Percentiles rank a stretch among this genome's conserved stretches.
Evolutionary conservation across 768 basidiomycete species (phyloP).

Genomic region (Lanmaoa rubissima): DNA sequence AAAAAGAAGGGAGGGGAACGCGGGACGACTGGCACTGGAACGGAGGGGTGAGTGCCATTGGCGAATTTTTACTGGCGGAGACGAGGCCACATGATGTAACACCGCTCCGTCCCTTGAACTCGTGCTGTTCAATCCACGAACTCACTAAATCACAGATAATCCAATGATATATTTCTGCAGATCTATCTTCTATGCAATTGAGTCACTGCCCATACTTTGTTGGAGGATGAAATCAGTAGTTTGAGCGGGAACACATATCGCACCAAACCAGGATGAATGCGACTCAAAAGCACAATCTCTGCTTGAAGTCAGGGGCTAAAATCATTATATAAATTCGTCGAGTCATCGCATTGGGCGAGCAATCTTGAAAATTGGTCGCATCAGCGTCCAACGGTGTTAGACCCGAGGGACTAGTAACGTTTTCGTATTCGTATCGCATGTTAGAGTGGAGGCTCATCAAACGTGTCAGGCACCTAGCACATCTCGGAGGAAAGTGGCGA

Average conservation of each 20-base stretch:
- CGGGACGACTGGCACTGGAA: neutral
- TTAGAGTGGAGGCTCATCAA: conserved; percentile 12
- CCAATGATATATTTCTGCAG: too few species aligned
- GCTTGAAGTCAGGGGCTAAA: too few species aligned
- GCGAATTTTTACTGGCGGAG: neutral
- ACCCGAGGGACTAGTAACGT: conserved; percentile 30
- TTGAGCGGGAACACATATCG: too few species aligned
- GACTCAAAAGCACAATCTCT: too few species aligned
- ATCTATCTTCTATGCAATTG: neutral
- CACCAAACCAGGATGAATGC: too few species aligned
- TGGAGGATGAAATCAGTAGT: neutral
- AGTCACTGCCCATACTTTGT: neutral
- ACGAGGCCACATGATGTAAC: neutral
- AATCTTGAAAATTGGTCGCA: too few species aligned
- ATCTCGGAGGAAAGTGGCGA: conserved; percentile 53
- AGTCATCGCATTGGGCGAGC: too few species aligned
- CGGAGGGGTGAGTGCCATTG: neutral
- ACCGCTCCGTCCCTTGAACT: neutral
- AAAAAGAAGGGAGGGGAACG: conserved; percentile 1
- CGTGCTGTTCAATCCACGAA: neutral
- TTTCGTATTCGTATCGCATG: conserved; percentile 2
- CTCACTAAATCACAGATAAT: neutral
- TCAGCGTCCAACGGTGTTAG: too few species aligned
- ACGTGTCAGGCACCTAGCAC: conserved; percentile 28
- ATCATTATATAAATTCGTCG: too few species aligned